These are phyloP conservation scores for Talaromyces sp. DNA, from an alignment of 2,329 filamentous ascomycete species.

Conservation along the genomic window DNA sequence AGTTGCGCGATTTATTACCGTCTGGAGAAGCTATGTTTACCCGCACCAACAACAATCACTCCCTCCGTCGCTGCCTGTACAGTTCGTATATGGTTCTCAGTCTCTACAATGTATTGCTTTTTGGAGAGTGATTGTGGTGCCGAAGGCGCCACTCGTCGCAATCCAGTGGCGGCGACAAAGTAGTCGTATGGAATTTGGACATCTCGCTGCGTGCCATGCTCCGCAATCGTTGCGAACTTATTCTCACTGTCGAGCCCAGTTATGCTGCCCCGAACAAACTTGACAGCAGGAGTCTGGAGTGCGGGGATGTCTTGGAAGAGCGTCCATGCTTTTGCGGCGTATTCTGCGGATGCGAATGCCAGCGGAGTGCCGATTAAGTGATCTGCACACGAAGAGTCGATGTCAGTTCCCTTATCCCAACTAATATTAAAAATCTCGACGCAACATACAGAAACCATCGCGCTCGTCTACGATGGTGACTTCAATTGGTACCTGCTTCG, in stretches of 20 bases:
- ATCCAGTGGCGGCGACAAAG: slow-evolving; percentile 66
- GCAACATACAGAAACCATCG: slow-evolving; percentile 71
- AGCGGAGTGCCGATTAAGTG: slow-evolving; percentile 73
- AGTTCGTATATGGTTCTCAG: slow-evolving; percentile 53
- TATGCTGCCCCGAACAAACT: slow-evolving; percentile 62
- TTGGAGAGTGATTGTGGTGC: slow-evolving; percentile 62
- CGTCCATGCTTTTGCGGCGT: slow-evolving; percentile 63
- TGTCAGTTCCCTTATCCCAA: neutral
- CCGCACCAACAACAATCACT: slow-evolving; percentile 70
- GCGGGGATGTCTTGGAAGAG: slow-evolving; percentile 63
- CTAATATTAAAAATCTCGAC: neutral
- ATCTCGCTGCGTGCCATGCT: neutral
- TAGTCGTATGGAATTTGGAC: slow-evolving; percentile 58
- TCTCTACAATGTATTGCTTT: slow-evolving; percentile 60
- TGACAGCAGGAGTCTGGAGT: slow-evolving; percentile 58
- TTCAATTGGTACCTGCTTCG: slow-evolving; percentile 53
- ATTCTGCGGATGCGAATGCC: slow-evolving; percentile 55
- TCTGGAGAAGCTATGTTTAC: slow-evolving; percentile 21
- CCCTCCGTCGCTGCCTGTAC: slow-evolving; percentile 51
- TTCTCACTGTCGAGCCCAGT: slow-evolving; percentile 48
- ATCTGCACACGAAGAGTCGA: slow-evolving; percentile 11
- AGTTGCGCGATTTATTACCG: slow-evolving; percentile 8
- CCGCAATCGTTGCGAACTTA: slow-evolving; percentile 2
- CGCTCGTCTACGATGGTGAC: slow-evolving; percentile 72
- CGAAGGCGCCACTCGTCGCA: slow-evolving; percentile 65